Evolutionary conservation across 352 stramenopile species (phyloP), one percentile per base, ranked within the genome.

Genomic region (Thraustotheca clavata): DNA sequence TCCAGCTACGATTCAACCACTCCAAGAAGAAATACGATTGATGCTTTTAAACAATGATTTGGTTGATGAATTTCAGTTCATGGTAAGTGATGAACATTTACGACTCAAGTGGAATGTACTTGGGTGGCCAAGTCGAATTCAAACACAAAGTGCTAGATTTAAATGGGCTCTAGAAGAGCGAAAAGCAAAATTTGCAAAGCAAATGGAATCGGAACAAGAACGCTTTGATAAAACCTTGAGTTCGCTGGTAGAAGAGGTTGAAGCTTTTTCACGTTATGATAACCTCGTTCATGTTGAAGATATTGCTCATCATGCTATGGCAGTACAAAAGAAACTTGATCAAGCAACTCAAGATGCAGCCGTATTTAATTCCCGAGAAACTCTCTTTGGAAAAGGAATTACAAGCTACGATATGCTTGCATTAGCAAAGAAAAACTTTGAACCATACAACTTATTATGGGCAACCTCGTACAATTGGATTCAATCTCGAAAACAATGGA

Each of bases 361-460:
- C 32, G 54, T 96, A 1, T 98, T 98, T 67, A 98, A 98, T 69
- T 94, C 77, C 20, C 87, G 94, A 3, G 94, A 98, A 57, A 80
- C 71, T 6, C 71, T 97, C 0, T 98, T 98, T 59, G 87, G 86
- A 3, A 80, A 84, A 27, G 84, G 95, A 22, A 69, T 93, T n/a
- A 94, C 86, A 3, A 87, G 94, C 0, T 98, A 98, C 60, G 80
- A 91, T 6, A 70, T 76, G 49, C 71, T 98, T 1, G 69, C 75
- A 2, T 74, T 89, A 1, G 78, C 96, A 2, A 88, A 92, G 57
- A 98, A 98, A 74, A 83, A 80, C 12, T 98, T 98, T 61, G 94
- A 98, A 66, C 91, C 94, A 9, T 98, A 97, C 65, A 88, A 91
- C 22, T 80, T 89, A 57, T 76, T 98, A 16, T 98, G 94, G 94